Evolutionary conservation across 2,329 filamentous ascomycete genomes (phyloP).

Genomic region (Verruconis gallopava): DNA sequence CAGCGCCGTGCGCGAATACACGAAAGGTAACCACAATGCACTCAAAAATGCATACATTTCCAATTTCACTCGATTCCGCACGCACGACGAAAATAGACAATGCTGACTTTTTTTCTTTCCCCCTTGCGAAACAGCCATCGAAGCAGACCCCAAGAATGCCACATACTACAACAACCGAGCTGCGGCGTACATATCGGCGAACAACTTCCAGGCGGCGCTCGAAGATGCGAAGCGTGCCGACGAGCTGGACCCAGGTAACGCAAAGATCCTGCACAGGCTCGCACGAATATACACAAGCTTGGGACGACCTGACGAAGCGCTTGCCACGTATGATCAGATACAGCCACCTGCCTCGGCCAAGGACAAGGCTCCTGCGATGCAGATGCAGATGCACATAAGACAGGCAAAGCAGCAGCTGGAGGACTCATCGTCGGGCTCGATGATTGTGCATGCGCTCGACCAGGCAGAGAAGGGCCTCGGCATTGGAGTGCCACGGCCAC

Average conservation of each 20-base stretch:
- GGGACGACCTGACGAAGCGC: constrained; percentile 74
- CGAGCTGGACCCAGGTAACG: constrained; percentile 70
- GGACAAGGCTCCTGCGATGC: constrained; percentile 69
- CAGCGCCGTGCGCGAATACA: constrained; percentile 83
- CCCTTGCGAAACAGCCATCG: constrained; percentile 54
- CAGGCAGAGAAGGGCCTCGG: constrained; percentile 77
- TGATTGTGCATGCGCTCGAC: constrained; percentile 85
- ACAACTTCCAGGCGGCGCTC: constrained; percentile 64
- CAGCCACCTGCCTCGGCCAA: constrained; percentile 69
- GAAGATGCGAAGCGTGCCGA: constrained; percentile 76
- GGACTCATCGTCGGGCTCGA: constrained; percentile 67
- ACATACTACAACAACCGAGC: constrained; percentile 93
- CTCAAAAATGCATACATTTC: background rate
- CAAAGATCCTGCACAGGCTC: constrained; percentile 78
- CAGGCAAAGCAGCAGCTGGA: constrained; percentile 67
- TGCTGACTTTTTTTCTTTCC: constrained; percentile 4
- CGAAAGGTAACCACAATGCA: constrained; percentile 59
- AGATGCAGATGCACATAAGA: constrained; percentile 71
- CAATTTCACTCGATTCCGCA: background rate
- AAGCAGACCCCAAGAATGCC: constrained; percentile 69
- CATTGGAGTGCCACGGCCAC: constrained; percentile 59
- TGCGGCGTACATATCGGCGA: constrained; percentile 82
- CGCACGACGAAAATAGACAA: background rate
- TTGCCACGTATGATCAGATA: constrained; percentile 70
- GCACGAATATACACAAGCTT: constrained; percentile 82